Base-by-base conservation (phyloP, 1,284 basidiomycete species). In the Coniophora puteana region DNA sequence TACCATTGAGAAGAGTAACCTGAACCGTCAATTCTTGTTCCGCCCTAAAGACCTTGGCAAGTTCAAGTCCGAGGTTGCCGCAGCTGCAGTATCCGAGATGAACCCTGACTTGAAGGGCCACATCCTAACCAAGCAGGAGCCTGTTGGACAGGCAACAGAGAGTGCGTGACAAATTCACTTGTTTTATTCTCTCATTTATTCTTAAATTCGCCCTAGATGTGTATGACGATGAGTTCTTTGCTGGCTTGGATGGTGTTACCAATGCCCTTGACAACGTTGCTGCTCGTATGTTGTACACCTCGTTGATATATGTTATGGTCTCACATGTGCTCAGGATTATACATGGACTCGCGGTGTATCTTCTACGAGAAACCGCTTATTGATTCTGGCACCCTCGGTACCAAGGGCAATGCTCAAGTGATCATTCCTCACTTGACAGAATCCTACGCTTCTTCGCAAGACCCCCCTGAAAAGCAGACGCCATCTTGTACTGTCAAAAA, bases 21-120 rank as follows among this genome's bases (percentile, higher is more conserved):
- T 99, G 47, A 99, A 99, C 68, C 76, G 96, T 45, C 96, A 99
- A 63, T 99, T 99, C 80, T 72, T 99, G 55, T 99, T 99, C 80
- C 80, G 96, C 38, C 67, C 94, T 13, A 96, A 97, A 71, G 97
- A 99, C 61, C 71, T 99, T 8, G 96, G 97, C 44, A 88, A 93
- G 62, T 99, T 99, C 77, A 99, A 99, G 72, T 81, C 93, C 10
- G 95, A 98, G 63, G 92, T 94, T 32, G 95, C 95, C 33, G 93
- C 89, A 13, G 78, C 78, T 5, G 96, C 94, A 10, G 95, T 98
- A 18, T 74, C 84, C 6, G 93, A 93, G 40, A 99, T 99, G 96
- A 99, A 99, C 67, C 87, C 93, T 17, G 90, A 89, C 49, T 71
- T 99, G 44, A 75, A 78, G 52, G 91, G 89, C 38, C 93, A 96